A percentile compares a stretch with the other conserved stretches of the same genome.
These are phyloP conservation scores for Plectosphaerella plurivora DNA, from an alignment of 2,329 filamentous ascomycete genomes.

Conservation along the genomic window DNA sequence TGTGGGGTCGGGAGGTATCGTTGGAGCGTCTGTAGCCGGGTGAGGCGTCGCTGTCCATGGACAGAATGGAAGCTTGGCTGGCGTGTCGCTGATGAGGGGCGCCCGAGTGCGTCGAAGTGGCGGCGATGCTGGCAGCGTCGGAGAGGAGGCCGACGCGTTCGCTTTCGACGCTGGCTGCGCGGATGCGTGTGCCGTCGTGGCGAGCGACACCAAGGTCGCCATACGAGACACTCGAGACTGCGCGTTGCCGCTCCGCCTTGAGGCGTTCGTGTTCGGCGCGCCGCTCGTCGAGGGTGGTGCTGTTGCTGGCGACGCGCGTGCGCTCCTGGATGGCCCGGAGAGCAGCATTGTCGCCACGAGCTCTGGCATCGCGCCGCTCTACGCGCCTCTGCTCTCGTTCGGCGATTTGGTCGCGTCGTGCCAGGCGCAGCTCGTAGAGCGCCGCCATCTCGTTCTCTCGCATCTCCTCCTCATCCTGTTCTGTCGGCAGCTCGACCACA, in stretches of 20 bases:
- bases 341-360: conserved; percentile 63
- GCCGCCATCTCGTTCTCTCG: conserved; percentile 91
- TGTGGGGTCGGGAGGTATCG: conserved; percentile 37
- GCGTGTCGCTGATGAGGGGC: conserved; percentile 37
- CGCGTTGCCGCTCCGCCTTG: conserved; percentile 57
- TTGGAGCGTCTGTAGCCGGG: conserved; percentile 32
- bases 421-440: conserved; percentile 81
- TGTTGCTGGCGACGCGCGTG: conserved; percentile 39
- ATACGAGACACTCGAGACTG: conserved; percentile 73
- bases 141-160: conserved; percentile 68
- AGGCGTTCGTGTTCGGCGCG: conserved; percentile 51
- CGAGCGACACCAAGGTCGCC: conserved; percentile 70
- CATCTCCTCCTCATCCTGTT: conserved; percentile 71
- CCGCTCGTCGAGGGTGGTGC: conserved; percentile 56
- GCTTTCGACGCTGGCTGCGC: conserved; percentile 69
- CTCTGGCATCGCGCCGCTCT: conserved; percentile 66
- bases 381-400: conserved; percentile 75
- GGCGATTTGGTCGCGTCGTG: conserved; percentile 68
- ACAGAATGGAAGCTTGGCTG: conserved; percentile 52
- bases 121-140: conserved; percentile 61
- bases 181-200: conserved; percentile 71
- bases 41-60: conserved; percentile 42
- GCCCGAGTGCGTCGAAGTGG: conserved; percentile 25
- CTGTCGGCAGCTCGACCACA: conserved; percentile 79
- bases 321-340: conserved; percentile 63